These are phyloP conservation scores for Aphanoascus verrucosus DNA, from an alignment of 2,329 filamentous ascomycete species.

Conservation along the genomic window DNA sequence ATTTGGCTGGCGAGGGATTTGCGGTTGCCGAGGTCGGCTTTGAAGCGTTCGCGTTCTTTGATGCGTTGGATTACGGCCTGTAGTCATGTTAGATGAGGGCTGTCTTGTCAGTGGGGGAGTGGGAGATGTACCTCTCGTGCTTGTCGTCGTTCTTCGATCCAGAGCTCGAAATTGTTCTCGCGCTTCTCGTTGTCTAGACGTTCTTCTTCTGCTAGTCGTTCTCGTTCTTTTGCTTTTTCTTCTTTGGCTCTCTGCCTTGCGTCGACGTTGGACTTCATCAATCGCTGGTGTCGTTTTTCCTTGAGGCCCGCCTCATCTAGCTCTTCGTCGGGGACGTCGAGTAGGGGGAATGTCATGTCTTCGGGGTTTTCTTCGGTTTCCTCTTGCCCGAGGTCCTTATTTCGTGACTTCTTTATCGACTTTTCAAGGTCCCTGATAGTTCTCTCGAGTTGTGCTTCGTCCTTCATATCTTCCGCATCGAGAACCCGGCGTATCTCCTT, in stretches of 20 bases:
- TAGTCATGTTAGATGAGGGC: neutral
- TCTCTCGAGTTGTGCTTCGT: slow-evolving; percentile 75
- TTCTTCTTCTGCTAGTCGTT: slow-evolving; percentile 70
- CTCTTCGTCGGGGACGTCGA: slow-evolving; percentile 83
- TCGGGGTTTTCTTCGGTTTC: slow-evolving; percentile 65
- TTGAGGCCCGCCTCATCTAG: slow-evolving; percentile 86
- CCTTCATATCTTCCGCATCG: slow-evolving; percentile 83
- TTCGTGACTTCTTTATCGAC: slow-evolving; percentile 76
- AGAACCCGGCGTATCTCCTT: slow-evolving; percentile 80
- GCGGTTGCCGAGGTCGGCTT: slow-evolving; percentile 88
- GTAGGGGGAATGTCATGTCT: slow-evolving; percentile 72
- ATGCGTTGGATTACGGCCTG: slow-evolving; percentile 65
- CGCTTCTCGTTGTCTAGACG: slow-evolving; percentile 73
- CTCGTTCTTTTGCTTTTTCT: slow-evolving; percentile 89
- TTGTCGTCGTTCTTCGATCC: slow-evolving; percentile 71
- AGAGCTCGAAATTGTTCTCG: slow-evolving; percentile 71
- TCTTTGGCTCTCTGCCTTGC: slow-evolving; percentile 87
- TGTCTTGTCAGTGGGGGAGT: neutral
- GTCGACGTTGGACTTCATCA: slow-evolving; percentile 91
- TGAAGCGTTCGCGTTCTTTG: slow-evolving; percentile 85
- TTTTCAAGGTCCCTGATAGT: slow-evolving; percentile 82
- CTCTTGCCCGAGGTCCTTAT: slow-evolving; percentile 84
- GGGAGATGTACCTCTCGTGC: slow-evolving; percentile 46
- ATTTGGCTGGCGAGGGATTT: slow-evolving; percentile 94
- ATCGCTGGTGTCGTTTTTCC: slow-evolving; percentile 79